Conservation (phyloP, 2,329 filamentous ascomycete species). For the Colletotrichum chlorophyti region DNA sequence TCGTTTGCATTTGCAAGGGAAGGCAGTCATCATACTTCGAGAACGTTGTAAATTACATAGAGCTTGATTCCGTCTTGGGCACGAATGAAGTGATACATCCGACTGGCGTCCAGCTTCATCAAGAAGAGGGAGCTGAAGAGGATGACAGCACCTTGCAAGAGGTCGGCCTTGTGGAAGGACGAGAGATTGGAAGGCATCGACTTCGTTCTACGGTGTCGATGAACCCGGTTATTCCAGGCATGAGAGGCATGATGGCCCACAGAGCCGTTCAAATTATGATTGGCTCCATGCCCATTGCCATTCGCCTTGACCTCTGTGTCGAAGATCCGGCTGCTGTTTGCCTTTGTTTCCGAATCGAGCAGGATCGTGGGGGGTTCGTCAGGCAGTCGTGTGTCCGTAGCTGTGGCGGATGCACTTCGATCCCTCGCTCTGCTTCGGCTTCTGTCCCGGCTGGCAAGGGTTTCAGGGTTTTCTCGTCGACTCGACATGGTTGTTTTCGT, state of each 20-base stretch:
- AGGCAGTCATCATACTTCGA: conserved; percentile 67
- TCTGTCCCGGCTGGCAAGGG: conserved; percentile 14
- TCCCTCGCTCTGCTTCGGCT: conserved; percentile 11
- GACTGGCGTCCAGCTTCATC: conserved; percentile 91
- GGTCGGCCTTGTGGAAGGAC: conserved; percentile 91
- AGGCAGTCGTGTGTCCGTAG: background rate
- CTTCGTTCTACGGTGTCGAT: conserved; percentile 75
- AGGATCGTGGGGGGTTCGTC: background rate
- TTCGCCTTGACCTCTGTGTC: conserved; percentile 16
- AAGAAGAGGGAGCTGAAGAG: conserved; percentile 84
- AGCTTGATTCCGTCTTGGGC: conserved; percentile 97
- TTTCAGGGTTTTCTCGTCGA: conserved; percentile 7
- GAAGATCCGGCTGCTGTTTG: conserved; percentile 35
- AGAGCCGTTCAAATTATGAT: conserved; percentile 13
- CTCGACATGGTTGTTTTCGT: background rate
- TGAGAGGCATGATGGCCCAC: conserved; percentile 29
- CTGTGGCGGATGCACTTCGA: background rate
- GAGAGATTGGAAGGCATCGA: conserved; percentile 86
- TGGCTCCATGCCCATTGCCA: conserved; percentile 16
- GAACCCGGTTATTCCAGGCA: conserved; percentile 34
- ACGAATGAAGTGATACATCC: conserved; percentile 97
- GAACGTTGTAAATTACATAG: conserved; percentile 98
- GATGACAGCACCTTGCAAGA: conserved; percentile 89
- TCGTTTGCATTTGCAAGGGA: background rate
- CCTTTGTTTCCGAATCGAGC: conserved; percentile 10